phyloP scores from a whole-genome alignment of 1,139 yeast species.

The Pichia cactophila region DNA sequence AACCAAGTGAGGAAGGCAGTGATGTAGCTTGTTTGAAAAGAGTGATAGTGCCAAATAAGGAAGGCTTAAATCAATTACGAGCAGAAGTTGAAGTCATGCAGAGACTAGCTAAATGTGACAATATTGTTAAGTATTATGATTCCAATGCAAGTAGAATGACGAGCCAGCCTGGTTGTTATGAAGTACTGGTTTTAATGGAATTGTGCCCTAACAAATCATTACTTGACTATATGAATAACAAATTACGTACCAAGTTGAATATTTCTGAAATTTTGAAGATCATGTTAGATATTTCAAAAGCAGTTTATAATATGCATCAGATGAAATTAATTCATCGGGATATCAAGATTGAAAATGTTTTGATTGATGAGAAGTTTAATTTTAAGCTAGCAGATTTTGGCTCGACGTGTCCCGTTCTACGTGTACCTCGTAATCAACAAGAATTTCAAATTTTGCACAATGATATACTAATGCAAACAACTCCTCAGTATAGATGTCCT shows the following conservation, averaged over 20 bases:
- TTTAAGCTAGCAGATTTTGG: slow-evolving; percentile 77
- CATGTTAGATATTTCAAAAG: slow-evolving; percentile 59
- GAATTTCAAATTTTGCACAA: slow-evolving; percentile 54
- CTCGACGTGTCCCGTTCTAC: slow-evolving; percentile 52
- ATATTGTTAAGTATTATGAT: slow-evolving; percentile 63
- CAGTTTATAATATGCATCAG: slow-evolving; percentile 67
- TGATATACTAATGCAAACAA: slow-evolving; percentile 67
- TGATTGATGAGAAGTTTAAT: slow-evolving; percentile 44
- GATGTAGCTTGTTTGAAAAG: slow-evolving; percentile 55
- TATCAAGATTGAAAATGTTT: slow-evolving; percentile 71
- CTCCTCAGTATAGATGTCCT: slow-evolving; percentile 78
- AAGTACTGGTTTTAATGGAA: slow-evolving; percentile 73
- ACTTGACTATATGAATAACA: slow-evolving; percentile 66
- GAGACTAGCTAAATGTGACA: slow-evolving; percentile 44
- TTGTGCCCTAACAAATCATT: slow-evolving; percentile 66
- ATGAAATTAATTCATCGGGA: slow-evolving; percentile 62
- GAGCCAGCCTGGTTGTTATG: slow-evolving; percentile 42
- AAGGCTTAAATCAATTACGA: slow-evolving; percentile 54
- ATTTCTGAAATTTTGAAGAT: slow-evolving; percentile 59
- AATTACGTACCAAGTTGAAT: slow-evolving; percentile 54
- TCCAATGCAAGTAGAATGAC: slow-evolving; percentile 64
- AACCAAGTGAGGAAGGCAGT: slow-evolving; percentile 34
- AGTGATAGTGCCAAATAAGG: slow-evolving; percentile 65
- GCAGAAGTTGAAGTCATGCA: slow-evolving; percentile 83
- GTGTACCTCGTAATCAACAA: slow-evolving; percentile 59